These are phyloP conservation scores for Pseudogymnoascus sp. DNA, from an alignment of 2,329 filamentous ascomycete species.

Conservation along the genomic window DNA sequence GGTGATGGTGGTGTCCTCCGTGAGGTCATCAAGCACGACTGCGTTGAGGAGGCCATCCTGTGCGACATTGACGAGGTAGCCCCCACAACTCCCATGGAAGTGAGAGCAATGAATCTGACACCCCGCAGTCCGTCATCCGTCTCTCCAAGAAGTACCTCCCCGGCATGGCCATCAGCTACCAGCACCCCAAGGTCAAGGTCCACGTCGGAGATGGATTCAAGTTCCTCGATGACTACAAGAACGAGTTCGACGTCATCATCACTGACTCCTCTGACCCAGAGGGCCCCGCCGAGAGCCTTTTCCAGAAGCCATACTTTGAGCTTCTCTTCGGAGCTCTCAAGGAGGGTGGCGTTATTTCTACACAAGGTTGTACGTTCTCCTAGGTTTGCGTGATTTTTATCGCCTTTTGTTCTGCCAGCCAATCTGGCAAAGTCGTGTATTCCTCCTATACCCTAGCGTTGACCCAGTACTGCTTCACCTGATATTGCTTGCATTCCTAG, in stretches of 20 bases:
- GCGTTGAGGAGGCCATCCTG: constrained; percentile 89
- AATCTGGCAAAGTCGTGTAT: neutral
- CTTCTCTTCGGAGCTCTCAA: constrained; percentile 82
- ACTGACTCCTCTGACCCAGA: constrained; percentile 97
- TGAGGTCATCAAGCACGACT: constrained; percentile 98
- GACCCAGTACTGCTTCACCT: constrained; percentile 1
- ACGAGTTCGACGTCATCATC: constrained; percentile 98
- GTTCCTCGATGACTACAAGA: constrained; percentile 94
- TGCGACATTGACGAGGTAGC: constrained; percentile 94
- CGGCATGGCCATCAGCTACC: constrained; percentile 85
- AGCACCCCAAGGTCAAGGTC: constrained; percentile 86
- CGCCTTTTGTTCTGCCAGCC: neutral
- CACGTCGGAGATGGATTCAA: constrained; percentile 98
- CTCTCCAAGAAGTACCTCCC: constrained; percentile 98
- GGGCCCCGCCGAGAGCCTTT: constrained; percentile 89
- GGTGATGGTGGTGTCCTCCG: constrained; percentile 96
- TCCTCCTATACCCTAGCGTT: neutral
- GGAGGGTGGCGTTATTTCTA: constrained; percentile 96
- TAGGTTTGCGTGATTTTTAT: constrained; percentile 34
- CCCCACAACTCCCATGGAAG: neutral
- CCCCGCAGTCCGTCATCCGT: constrained; percentile 74
- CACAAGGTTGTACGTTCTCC: constrained; percentile 99
- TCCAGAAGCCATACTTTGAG: constrained; percentile 99
- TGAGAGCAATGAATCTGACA: neutral
- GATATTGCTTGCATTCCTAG: neutral